Evolutionary conservation across 805 yeast species (phyloP), one percentile per base, ranked within the genome.

Genomic region (Suhomyces tanzawaensis): DNA sequence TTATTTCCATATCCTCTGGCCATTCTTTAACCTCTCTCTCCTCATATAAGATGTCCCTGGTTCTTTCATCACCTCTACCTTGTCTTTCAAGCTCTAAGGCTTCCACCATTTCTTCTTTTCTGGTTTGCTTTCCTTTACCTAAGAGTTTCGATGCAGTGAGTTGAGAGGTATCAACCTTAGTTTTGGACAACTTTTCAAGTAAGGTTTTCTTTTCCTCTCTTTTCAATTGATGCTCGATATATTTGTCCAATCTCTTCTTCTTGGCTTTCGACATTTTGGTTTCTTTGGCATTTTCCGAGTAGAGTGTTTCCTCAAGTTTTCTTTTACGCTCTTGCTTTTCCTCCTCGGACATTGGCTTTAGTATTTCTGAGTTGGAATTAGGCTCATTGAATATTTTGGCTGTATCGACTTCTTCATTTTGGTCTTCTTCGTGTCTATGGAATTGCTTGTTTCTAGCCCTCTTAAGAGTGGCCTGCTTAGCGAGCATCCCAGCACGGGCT

Each of bases 201-300:
- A 91, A 66, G 3, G 76, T 74, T 49, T 85, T 85, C 60, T 85
- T 85, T 62, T 91, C 98, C 58, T 91, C 95, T 55, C 95, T 70
- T 52, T 83, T 84, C 49, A 89, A 55, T 57, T 89, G 96, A 62
- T 86, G 95, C 41, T 89, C 95, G 26, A 91, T 88, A 60, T 88
- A 91, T 60, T 91, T 91, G 45, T 91, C 97, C 30, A 91, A 64
- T 41, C 98, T 66, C 65, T 85, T 76, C 70, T 72, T 76, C 67
- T 91, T 84, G 34, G 82, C 74, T 34, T 79, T 68, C 0, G 90
- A 79, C 25, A 85, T 60, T 53, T 88, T 88, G 11, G 81, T 55
- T 42, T 86, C 91, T 38, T 75, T 68, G 17, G 53, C 47, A 38
- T 72, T 73, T 30, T 86, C 82, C 19, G 71, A 60, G 39, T 84